These are phyloP conservation scores for Solanum sitiens DNA, from an alignment of 257 asterid genomes.

Conservation along the genomic window DNA sequence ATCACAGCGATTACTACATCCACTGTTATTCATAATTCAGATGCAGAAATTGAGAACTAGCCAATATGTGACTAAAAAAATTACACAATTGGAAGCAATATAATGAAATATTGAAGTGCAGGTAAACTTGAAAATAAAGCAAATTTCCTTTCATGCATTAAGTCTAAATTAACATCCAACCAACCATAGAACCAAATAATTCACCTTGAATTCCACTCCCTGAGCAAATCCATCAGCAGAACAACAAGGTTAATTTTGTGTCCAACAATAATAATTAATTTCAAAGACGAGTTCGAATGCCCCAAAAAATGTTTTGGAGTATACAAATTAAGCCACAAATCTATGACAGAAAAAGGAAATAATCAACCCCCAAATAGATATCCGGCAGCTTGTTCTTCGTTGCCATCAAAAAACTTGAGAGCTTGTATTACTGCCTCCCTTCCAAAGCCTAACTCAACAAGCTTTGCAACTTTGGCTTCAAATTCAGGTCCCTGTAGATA, in stretches of 20 bases:
- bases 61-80: background rate
- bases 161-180: background rate
- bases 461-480: constrained; percentile 83
- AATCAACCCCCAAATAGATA: constrained; percentile 88
- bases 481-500: constrained; percentile 56
- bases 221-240: background rate
- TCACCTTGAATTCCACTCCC: background rate
- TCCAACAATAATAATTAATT: background rate
- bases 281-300: background rate
- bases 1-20: background rate
- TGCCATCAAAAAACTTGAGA: constrained; percentile 67
- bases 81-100: background rate
- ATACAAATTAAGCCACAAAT: background rate
- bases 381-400: constrained; percentile 91
- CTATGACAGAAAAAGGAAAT: background rate
- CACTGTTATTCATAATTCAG: background rate
- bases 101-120: background rate
- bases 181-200: background rate
- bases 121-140: background rate
- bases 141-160: background rate
- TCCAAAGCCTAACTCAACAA: constrained; percentile 90
- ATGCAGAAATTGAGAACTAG: background rate
- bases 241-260: background rate
- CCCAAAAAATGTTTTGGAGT: background rate
- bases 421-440: constrained; percentile 84